Percentiles rank a stretch among this genome's conserved stretches.
phyloP scores from a whole-genome alignment of 1,284 basidiomycete species.

The Trichosporon ovoides region DNA sequence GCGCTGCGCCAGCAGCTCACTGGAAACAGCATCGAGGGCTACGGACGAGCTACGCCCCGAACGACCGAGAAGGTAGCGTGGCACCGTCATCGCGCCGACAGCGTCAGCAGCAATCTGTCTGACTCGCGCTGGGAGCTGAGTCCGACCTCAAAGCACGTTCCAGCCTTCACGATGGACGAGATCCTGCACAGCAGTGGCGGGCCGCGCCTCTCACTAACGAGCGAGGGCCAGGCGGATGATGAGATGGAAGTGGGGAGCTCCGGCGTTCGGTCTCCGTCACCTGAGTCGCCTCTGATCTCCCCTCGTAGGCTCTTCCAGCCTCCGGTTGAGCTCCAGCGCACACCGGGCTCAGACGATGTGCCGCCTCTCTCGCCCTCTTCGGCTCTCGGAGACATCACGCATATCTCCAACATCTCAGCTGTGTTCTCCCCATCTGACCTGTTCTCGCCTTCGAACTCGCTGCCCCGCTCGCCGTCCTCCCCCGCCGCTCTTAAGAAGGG shows the following conservation, averaged over 20 bases:
- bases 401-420: neutral
- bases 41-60: conserved; percentile 17
- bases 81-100: conserved; percentile 15
- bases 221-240: neutral
- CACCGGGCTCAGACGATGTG: neutral
- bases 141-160: conserved; percentile 1
- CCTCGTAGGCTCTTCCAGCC: neutral
- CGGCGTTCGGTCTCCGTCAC: neutral
- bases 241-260: neutral
- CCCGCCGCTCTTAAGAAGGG: neutral
- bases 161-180: neutral
- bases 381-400: neutral
- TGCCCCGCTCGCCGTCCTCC: neutral
- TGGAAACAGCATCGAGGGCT: conserved; percentile 30
- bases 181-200: neutral
- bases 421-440: neutral
- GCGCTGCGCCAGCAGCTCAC: conserved; percentile 31
- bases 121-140: conserved; percentile 5
- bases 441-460: neutral
- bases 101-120: conserved; percentile 1
- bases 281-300: neutral
- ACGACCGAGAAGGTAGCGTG: conserved; percentile 6
- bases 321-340: no score
- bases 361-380: neutral
- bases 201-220: neutral